Conservation (phyloP, 768 basidiomycete species). For the Amanita subjunquillea region DNA sequence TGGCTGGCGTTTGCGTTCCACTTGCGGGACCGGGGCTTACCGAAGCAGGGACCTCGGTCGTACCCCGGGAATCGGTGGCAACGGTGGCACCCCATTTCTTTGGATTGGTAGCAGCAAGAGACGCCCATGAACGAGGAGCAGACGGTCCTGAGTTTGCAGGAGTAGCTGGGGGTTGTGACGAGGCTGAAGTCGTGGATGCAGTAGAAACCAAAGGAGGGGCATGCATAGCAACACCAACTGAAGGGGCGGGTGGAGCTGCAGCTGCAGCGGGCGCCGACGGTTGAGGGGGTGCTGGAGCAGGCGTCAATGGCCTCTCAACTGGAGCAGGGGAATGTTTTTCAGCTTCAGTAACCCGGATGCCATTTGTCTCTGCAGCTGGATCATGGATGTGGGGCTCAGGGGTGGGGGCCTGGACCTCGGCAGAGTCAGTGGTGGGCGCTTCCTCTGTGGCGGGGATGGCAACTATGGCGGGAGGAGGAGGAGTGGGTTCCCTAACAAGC, state of each 20-base stretch:
- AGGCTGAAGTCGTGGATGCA: slow-evolving; percentile 18
- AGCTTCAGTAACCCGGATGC: slow-evolving; percentile 29
- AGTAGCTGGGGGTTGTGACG: slow-evolving; percentile 18
- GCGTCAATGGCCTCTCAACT: slow-evolving; percentile 15
- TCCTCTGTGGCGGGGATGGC: slow-evolving; percentile 33
- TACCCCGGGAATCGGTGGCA: slow-evolving; percentile 66
- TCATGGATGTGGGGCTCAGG: slow-evolving; percentile 24
- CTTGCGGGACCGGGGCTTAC: slow-evolving; percentile 31
- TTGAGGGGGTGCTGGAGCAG: slow-evolving; percentile 23
- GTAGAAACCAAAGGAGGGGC: slow-evolving; percentile 19
- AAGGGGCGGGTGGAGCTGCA: slow-evolving; percentile 18
- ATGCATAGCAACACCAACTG: slow-evolving; percentile 18
- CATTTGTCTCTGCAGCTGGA: slow-evolving; percentile 21
- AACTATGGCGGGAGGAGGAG: slow-evolving; percentile 25
- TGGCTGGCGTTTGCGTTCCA: slow-evolving; percentile 23
- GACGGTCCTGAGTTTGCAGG: slow-evolving; percentile 28
- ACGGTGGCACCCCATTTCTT: slow-evolving; percentile 83
- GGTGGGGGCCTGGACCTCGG: slow-evolving; percentile 26
- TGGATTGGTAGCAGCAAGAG: slow-evolving; percentile 72
- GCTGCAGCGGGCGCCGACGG: slow-evolving; percentile 18
- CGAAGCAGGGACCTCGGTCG: slow-evolving; percentile 46
- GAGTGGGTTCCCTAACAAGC: slow-evolving; percentile 18
- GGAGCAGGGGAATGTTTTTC: slow-evolving; percentile 17
- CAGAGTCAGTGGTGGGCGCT: slow-evolving; percentile 20
- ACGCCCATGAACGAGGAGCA: slow-evolving; percentile 84